Conservation (phyloP, 2,329 filamentous ascomycete genomes). For the Ambrosiella beaveri region DNA sequence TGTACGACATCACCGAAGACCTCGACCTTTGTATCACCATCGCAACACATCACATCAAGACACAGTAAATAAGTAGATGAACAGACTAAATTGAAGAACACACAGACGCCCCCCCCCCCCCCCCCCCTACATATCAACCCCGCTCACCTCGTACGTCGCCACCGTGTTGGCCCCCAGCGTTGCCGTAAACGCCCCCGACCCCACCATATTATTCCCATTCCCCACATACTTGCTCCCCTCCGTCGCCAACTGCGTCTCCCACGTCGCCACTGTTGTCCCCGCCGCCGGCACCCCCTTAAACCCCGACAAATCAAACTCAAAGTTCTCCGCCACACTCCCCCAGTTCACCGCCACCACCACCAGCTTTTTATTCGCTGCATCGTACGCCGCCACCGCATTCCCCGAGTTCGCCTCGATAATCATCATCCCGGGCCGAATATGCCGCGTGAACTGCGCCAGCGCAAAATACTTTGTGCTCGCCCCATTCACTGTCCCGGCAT, state of each 20-base stretch:
- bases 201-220: conserved; percentile 19
- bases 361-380: conserved; percentile 19
- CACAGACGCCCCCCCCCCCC: background rate
- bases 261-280: conserved; percentile 21
- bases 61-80: background rate
- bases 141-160: conserved; percentile 23
- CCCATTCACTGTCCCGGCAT: conserved; percentile 17
- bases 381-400: conserved; percentile 24
- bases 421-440: conserved; percentile 25
- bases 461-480: conserved; percentile 25
- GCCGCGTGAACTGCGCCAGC: conserved; percentile 26
- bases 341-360: conserved; percentile 25
- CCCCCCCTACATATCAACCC: conserved; percentile 13
- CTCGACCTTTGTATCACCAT: no score
- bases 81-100: background rate
- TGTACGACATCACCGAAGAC: background rate
- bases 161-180: conserved; percentile 21
- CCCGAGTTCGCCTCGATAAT: conserved; percentile 21
- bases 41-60: no score
- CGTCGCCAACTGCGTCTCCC: conserved; percentile 22
- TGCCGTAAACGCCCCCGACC: conserved; percentile 22
- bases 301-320: conserved; percentile 23
- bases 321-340: conserved; percentile 17
- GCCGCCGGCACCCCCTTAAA: conserved; percentile 19
- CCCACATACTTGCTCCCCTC: conserved; percentile 21